phyloP scores from a whole-genome alignment of 2,329 filamentous ascomycete genomes.

The Alternaria alternata region DNA sequence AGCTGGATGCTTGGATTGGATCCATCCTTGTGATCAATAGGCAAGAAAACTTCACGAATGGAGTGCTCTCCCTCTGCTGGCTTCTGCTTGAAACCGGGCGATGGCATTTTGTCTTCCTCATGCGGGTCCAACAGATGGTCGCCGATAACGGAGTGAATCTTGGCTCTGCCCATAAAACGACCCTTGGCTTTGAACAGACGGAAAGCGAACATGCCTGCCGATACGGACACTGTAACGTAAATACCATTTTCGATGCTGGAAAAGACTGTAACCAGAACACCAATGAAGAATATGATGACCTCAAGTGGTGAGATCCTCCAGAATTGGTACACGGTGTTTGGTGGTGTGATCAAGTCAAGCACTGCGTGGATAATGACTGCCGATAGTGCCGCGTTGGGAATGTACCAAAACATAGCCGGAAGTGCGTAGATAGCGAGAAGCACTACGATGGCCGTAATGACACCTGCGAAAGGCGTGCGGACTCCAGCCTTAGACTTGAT shows the following conservation, averaged over 20 bases:
- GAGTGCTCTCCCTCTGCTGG: slow-evolving; percentile 51
- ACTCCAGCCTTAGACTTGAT: slow-evolving; percentile 98
- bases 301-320: slow-evolving; percentile 93
- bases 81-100: slow-evolving; percentile 22
- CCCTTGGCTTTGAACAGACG: slow-evolving; percentile 84
- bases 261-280: slow-evolving; percentile 91
- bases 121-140: slow-evolving; percentile 70
- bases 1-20: slow-evolving; percentile 85
- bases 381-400: slow-evolving; percentile 80
- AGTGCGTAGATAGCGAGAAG: slow-evolving; percentile 90
- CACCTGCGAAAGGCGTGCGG: slow-evolving; percentile 86
- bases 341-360: slow-evolving; percentile 88
- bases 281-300: slow-evolving; percentile 90
- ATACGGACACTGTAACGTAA: slow-evolving; percentile 82
- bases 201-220: slow-evolving; percentile 80
- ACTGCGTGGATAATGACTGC: slow-evolving; percentile 97
- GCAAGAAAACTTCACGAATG: slow-evolving; percentile 82
- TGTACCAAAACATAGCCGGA: slow-evolving; percentile 92
- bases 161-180: slow-evolving; percentile 82
- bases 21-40: slow-evolving; percentile 84
- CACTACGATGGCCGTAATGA: slow-evolving; percentile 86
- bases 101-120: slow-evolving; percentile 34
- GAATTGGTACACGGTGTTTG: slow-evolving; percentile 92
- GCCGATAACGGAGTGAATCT: slow-evolving; percentile 84
- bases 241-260: slow-evolving; percentile 89